These are phyloP conservation scores for Alternaria triticimaculans DNA, from an alignment of 2,329 filamentous ascomycete species.

Conservation along the genomic window DNA sequence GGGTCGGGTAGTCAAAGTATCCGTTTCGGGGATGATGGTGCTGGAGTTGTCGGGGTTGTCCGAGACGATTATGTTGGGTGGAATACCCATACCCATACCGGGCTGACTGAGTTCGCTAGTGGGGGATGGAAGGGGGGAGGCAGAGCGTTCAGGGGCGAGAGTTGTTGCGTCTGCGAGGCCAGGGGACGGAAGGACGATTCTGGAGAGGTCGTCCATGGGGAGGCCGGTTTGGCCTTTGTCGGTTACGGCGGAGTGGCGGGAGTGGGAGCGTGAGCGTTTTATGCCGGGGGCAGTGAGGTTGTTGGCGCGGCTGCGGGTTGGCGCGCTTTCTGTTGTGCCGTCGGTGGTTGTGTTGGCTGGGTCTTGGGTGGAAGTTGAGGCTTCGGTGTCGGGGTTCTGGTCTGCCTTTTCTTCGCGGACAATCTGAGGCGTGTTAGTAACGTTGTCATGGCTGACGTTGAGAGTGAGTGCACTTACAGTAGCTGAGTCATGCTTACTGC, in stretches of 20 bases:
- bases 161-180: conserved; percentile 37
- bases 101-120: conserved; percentile 1
- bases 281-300: conserved; percentile 4
- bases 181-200: conserved; percentile 26
- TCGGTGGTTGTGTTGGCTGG: conserved; percentile 33
- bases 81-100: background rate
- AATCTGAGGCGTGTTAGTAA: conserved; percentile 32
- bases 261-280: conserved; percentile 35
- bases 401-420: conserved; percentile 44
- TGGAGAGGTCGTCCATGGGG: conserved; percentile 29
- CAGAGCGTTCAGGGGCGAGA: conserved; percentile 37
- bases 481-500: conserved; percentile 83
- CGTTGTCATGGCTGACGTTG: background rate
- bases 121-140: conserved; percentile 29
- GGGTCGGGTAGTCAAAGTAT: conserved; percentile 66
- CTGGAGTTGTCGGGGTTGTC: conserved; percentile 34
- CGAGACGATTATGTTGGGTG: conserved; percentile 29
- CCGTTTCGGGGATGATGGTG: conserved; percentile 55
- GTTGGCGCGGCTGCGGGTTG: conserved; percentile 14
- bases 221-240: conserved; percentile 41
- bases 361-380: conserved; percentile 37
- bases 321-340: conserved; percentile 38
- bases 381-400: conserved; percentile 21
- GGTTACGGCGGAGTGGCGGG: conserved; percentile 40
- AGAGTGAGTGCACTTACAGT: conserved; percentile 59